These are phyloP conservation scores for Colletotrichum trifolii DNA, from an alignment of 2,329 filamentous ascomycete genomes.

Conservation along the genomic window DNA sequence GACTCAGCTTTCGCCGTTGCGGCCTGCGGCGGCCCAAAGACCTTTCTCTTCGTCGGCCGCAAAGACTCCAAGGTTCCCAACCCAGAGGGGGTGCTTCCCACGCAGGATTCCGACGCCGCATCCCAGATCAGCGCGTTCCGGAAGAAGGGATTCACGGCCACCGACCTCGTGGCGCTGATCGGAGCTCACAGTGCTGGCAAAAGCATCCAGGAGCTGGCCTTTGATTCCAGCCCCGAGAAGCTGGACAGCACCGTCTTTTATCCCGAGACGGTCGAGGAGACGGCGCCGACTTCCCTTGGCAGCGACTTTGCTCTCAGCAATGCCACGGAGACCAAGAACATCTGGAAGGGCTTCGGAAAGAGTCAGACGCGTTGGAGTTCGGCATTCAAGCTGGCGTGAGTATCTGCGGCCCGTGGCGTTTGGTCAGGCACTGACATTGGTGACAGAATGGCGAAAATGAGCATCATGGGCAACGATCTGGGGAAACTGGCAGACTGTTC, in stretches of 20 bases:
- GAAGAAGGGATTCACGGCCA: constrained; percentile 20
- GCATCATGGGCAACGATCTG: constrained; percentile 23
- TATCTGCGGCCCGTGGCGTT: not conserved
- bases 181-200: constrained; percentile 18
- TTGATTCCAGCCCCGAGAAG: constrained; percentile 24
- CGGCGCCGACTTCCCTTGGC: constrained; percentile 5
- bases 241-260: constrained; percentile 27
- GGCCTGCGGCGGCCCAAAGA: constrained; percentile 21
- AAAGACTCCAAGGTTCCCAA: constrained; percentile 7
- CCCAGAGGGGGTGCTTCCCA: constrained; percentile 5
- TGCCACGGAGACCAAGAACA: constrained; percentile 9
- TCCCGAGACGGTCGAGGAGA: constrained; percentile 13
- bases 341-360: constrained; percentile 16
- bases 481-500: constrained; percentile 26
- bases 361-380: constrained; percentile 20
- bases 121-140: constrained; percentile 20
- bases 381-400: constrained; percentile 27
- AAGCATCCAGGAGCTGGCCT: constrained; percentile 15
- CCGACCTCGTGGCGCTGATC: constrained; percentile 21
- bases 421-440: not conserved
- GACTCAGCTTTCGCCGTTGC: constrained; percentile 17
- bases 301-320: constrained; percentile 19
- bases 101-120: constrained; percentile 24
- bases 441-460: constrained; percentile 16
- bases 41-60: not conserved